Base-by-base conservation (phyloP, 192 early-diverging fungal genomes). In the Podila horticola region DNA sequence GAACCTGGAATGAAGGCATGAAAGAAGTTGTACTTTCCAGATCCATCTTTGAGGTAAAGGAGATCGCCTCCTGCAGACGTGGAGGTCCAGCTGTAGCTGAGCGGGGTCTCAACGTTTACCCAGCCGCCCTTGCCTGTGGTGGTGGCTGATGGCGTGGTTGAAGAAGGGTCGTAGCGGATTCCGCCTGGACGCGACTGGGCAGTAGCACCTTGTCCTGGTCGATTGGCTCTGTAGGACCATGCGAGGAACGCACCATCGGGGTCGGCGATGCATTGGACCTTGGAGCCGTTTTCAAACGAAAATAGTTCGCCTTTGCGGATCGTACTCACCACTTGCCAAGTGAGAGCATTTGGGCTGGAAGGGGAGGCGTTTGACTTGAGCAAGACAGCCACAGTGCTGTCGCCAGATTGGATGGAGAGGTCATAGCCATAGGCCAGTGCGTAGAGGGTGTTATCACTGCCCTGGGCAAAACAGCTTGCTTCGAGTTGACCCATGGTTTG, bases 91-190 rank as follows among this genome's bases (percentile, higher is more conserved):
- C 15, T 68, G 45, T 58, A 58, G 36, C 15, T 68, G 22, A 68
- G 26, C 12, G 52, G 66, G 55, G 31, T 58, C 31, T 68, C 66
- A 2, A 68, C 66, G 58, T 68, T 68, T 3, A 36, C 66, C 66
- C 66, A 68, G 12, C 66, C 66, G 34, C 66, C 66, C 34, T 68
- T 68, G 12, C 66, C 66, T n/a, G 55, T 68, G 17, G 66, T 68
- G 10, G 52, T 68, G 28, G 52, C 31, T 20, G 66, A 68, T 7
- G 66, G 4, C 38, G 66, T 66, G 15, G 64, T 4, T 15, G 41
- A 38, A 22, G 34, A 8, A 13, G 66, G 66, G 24, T 68, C 66
- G 24, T 68, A 68, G 58, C 66, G 66, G 66, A 68, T 41, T 58
- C 66, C 66, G 15, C 66, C 66, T 68, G 66, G 66, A 28, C 66